Base-by-base conservation (phyloP, 2,329 filamentous ascomycete species). In the Polytolypa hystricis region DNA sequence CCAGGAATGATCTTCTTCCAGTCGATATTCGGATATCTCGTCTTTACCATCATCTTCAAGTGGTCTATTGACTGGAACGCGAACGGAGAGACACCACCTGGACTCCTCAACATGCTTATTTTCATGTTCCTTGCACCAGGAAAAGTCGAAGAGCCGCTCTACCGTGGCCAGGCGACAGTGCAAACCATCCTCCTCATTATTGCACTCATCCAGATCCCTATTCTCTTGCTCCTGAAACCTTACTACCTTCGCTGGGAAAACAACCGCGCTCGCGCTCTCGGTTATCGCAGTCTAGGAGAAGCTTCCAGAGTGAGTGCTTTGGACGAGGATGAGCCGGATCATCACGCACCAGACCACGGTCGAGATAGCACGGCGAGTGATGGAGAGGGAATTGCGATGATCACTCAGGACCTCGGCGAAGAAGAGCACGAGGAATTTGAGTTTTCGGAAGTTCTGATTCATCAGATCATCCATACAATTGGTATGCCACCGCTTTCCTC, bases 1-100 rank as follows among this genome's bases (percentile, higher is more conserved):
- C 91, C 91, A 5, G 89, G 91, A 35, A 94, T 98, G 89, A 86
- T 98, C 53, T 98, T 98, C 69, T 96, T 98, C 76, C 93, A 98
- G 67, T 79, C 85, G 46, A 98, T 98, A 57, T 98, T 98, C 48
- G 91, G 91, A 35, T 98, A 98, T 57, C 75, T 98, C 12, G 84
- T 93, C 32, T 69, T 95, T 54, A 85, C 84, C 53, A 95, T 98
- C 54, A 66, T 98, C 50, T 96, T 93, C 73, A 98, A 98, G 66
- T 98, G 93, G 91, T 81, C 74, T 7, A 73, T 94, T 25, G 80
- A 98, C 60, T 98, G 91, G 91, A 65, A 66, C 32, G 76, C 70
- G 8, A 71, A 70, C 28, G 77, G 70, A 27, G 57, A 71, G 48
- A 71, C 75, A 43, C 84, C 93, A 1, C 91, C 93, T 2, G 85